Evolutionary conservation across 2,329 filamentous ascomycete genomes (phyloP), one percentile per base, ranked within the genome.

Genomic region (Paradendryphiella salina): DNA sequence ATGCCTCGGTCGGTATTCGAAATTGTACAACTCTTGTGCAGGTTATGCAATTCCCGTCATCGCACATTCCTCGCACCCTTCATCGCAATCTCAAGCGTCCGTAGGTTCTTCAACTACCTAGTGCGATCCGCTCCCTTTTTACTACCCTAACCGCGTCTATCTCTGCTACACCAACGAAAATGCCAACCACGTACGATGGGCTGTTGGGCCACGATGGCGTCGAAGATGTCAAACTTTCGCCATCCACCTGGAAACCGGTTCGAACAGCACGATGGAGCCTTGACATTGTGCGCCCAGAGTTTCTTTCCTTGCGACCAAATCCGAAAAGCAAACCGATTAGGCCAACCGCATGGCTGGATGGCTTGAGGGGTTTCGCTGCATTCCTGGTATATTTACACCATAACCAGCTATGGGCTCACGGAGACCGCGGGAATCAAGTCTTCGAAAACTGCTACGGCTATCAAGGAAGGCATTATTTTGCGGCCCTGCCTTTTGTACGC

Each of bases 341-440:
- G 39, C 59, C 53, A 40, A 72, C 69, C 40, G 67, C 69, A 5
- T 72, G 69, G 69, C 76, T 85, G 15, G 85, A 88, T 59, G 85
- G 85, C 11, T 73, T 88, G 11, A 75, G 86, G 63, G 85, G 86
- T 3, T 86, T 88, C 54, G 85, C 85, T 4, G 84, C 85, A 2
- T 77, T 88, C 23, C 66, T 87, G 21, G 85, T 88, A 11, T 88
- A 87, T 67, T 76, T 80, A 58, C 82, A 85, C 45, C 36, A 85
- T 84, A 67, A 73, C 65, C 49, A 70, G 66, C 21, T 66, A 54
- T 72, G 76, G 76, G 6, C 87, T 7, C 69, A 72, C 35, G 61
- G 59, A 15, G 76, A 54, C 78, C 81, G 31, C 79, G 80, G 60
- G 63, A 75, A 54, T 70, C 76, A 38, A 74, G 80, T 66, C 71